These are phyloP conservation scores for Yarrowia sp. DNA, from an alignment of 805 yeast species.

Conservation along the genomic window DNA sequence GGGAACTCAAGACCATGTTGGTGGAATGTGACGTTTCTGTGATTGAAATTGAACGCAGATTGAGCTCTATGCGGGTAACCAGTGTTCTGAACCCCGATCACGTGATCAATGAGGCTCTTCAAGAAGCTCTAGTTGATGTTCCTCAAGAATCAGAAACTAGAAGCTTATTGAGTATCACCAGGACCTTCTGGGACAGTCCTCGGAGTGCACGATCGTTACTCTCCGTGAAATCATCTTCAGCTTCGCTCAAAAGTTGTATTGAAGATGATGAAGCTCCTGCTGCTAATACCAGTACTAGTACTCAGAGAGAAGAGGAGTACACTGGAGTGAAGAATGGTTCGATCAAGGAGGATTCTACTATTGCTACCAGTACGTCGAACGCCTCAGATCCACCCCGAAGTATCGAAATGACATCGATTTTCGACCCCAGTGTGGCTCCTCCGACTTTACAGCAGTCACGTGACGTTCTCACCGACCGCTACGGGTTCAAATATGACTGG, in stretches of 20 bases:
- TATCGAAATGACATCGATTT: conserved; percentile 16
- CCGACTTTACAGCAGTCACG: neutral
- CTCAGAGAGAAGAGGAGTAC: neutral
- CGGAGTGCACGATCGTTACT: neutral
- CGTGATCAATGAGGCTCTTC: conserved; percentile 32
- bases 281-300: neutral
- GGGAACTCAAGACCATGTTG: conserved; percentile 36
- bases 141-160: neutral
- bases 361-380: neutral
- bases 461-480: neutral
- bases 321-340: neutral
- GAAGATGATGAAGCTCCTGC: neutral
- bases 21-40: conserved; percentile 35
- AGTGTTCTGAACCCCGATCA: conserved; percentile 31
- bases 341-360: neutral
- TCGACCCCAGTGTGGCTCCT: conserved; percentile 12
- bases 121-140: conserved; percentile 32
- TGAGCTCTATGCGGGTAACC: conserved; percentile 31
- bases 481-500: conserved; percentile 19
- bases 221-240: neutral
- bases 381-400: neutral
- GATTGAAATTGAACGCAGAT: conserved; percentile 36
- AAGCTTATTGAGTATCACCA: neutral
- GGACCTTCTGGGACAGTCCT: conserved; percentile 10
- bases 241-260: neutral